Evolutionary conservation across 2,329 filamentous ascomycete species (phyloP).

Genomic region (Nemania sp.): DNA sequence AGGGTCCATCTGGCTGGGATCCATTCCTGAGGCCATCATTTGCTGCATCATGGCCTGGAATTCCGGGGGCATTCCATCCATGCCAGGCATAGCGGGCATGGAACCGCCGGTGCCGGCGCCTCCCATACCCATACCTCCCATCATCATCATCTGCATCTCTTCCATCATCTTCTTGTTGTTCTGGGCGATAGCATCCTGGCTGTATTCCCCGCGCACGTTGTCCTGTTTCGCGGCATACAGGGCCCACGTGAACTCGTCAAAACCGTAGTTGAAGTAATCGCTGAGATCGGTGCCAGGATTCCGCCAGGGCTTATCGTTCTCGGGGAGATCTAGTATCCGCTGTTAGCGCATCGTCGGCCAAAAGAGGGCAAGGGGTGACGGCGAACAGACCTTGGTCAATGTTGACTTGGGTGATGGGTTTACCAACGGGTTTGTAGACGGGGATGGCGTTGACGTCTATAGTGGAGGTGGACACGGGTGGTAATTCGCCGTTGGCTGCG

Average conservation of each 20-base stretch:
- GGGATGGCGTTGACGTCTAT: constrained; percentile 89
- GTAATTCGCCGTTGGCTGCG: constrained; percentile 48
- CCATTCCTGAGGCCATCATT: constrained; percentile 75
- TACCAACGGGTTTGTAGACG: constrained; percentile 80
- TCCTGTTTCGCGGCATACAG: constrained; percentile 93
- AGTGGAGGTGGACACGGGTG: constrained; percentile 81
- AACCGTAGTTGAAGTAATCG: constrained; percentile 99
- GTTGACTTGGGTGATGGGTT: constrained; percentile 81
- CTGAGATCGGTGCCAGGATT: constrained; percentile 93
- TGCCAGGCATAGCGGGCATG: constrained; percentile 62
- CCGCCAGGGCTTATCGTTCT: constrained; percentile 94
- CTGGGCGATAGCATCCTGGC: constrained; percentile 70
- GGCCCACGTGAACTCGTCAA: constrained; percentile 98
- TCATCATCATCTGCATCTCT: constrained; percentile 76
- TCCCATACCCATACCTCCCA: constrained; percentile 63
- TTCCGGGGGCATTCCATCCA: constrained; percentile 74
- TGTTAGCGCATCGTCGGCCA: background rate
- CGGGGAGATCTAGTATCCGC: constrained; percentile 68
- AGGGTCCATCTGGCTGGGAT: constrained; percentile 75
- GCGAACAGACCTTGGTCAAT: constrained; percentile 71
- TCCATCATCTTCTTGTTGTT: constrained; percentile 84
- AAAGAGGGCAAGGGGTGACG: background rate
- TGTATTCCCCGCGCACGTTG: constrained; percentile 79
- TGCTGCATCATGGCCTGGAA: constrained; percentile 79
- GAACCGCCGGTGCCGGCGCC: constrained; percentile 49